These are phyloP conservation scores for Pulveroboletus sp. DNA, from an alignment of 768 basidiomycete genomes.

Conservation along the genomic window DNA sequence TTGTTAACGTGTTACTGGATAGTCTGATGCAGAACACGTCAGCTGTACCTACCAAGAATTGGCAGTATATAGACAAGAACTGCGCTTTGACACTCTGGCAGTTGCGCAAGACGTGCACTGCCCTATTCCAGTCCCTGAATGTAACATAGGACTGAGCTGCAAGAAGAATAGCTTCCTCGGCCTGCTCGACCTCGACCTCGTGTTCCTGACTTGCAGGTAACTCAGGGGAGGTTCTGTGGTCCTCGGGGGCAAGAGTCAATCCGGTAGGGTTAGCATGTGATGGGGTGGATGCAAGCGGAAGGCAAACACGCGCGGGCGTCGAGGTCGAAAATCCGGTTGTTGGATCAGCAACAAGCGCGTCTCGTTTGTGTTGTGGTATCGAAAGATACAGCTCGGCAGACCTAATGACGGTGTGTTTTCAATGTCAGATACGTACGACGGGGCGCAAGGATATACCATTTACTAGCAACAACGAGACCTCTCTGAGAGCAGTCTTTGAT, in stretches of 20 bases:
- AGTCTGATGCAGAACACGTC: slow-evolving; percentile 1
- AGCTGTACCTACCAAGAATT: slow-evolving; percentile 67
- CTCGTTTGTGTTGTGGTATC: slow-evolving; percentile 46
- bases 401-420: slow-evolving; percentile 40
- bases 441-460: slow-evolving; percentile 52
- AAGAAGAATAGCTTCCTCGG: slow-evolving; percentile 69
- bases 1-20: slow-evolving; percentile 1
- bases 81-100: slow-evolving; percentile 68
- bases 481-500: slow-evolving; percentile 71
- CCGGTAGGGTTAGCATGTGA: slow-evolving; percentile 27
- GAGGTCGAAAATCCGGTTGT: slow-evolving; percentile 50
- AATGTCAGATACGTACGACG: slow-evolving; percentile 9
- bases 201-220: slow-evolving; percentile 26
- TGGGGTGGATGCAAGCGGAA: slow-evolving; percentile 33
- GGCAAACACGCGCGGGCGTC: slow-evolving; percentile 47
- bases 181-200: slow-evolving; percentile 46
- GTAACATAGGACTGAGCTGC: slow-evolving; percentile 73
- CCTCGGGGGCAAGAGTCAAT: slow-evolving; percentile 27
- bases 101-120: slow-evolving; percentile 55
- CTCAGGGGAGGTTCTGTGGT: slow-evolving; percentile 4
- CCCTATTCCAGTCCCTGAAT: slow-evolving; percentile 72
- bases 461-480: slow-evolving; percentile 64
- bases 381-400: slow-evolving; percentile 71
- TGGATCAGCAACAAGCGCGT: slow-evolving; percentile 22
- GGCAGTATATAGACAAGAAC: slow-evolving; percentile 77